Evolutionary conservation across 2,329 filamentous ascomycete species (phyloP).

Genomic region (Xenosphaeropsis pyriputrescens): DNA sequence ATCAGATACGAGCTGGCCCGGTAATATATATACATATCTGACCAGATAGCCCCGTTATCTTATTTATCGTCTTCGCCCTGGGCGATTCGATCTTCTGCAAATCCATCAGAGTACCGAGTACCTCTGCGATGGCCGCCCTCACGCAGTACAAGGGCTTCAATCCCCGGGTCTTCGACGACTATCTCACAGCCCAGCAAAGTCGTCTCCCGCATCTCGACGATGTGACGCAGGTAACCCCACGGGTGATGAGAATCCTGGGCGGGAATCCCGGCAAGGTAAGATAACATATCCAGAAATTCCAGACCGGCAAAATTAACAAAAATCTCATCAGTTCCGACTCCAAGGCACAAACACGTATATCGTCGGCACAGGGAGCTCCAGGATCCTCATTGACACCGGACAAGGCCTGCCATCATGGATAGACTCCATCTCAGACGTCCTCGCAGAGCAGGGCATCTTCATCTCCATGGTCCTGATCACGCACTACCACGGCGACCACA

Average conservation of each 20-base stretch:
- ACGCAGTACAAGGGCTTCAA: conserved; percentile 24
- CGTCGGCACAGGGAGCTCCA: conserved; percentile 53
- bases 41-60: too few relatives aligned
- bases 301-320: conserved; percentile 20
- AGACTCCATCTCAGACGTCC: conserved; percentile 19
- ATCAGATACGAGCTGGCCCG: conserved; percentile 6
- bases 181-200: conserved; percentile 23
- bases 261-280: conserved; percentile 71
- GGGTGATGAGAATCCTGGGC: conserved; percentile 68
- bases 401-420: conserved; percentile 62
- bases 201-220: conserved; percentile 37
- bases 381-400: conserved; percentile 78
- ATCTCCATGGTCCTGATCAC: conserved; percentile 42
- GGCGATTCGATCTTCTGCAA: too few relatives aligned
- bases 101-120: too few relatives aligned
- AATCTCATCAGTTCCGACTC: conserved; percentile 3
- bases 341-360: conserved; percentile 88
- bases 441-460: conserved; percentile 14
- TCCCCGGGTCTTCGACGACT: conserved; percentile 31
- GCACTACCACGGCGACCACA: conserved; percentile 84
- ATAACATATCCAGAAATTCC: conserved; percentile 35
- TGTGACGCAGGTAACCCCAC: conserved; percentile 60
- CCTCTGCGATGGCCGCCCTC: too few relatives aligned
- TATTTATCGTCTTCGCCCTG: too few relatives aligned
- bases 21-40: too few relatives aligned